Evolutionary conservation across 768 basidiomycete genomes (phyloP).

Genomic region (Pholiota molesta): DNA sequence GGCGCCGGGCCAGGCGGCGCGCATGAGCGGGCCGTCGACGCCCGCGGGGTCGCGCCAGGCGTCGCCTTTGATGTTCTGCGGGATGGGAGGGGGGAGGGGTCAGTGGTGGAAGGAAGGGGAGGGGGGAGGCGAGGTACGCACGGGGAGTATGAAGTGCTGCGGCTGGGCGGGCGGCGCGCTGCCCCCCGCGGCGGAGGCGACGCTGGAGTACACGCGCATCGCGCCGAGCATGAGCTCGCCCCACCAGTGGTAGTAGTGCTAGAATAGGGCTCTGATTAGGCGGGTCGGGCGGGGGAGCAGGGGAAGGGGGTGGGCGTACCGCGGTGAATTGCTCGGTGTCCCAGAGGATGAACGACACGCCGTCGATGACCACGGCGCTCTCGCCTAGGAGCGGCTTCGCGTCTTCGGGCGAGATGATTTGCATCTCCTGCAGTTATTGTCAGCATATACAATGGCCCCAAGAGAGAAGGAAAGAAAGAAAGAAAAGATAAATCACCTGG

Average conservation of each 20-base stretch:
- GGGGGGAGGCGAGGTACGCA: slow-evolving; percentile 15
- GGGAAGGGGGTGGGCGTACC: slow-evolving; percentile 6
- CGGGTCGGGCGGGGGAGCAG: neutral
- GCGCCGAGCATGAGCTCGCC: slow-evolving; percentile 46
- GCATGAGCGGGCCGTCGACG: slow-evolving; percentile 65
- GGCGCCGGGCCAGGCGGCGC: slow-evolving; percentile 62
- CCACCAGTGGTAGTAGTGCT: slow-evolving; percentile 52
- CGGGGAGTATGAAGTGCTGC: slow-evolving; percentile 37
- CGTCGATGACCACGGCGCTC: slow-evolving; percentile 17
- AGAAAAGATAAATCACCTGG: neutral
- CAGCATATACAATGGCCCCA: neutral
- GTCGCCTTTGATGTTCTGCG: slow-evolving; percentile 19
- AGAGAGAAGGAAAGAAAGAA: neutral
- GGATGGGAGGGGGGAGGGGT: too few relatives aligned
- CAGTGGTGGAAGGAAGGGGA: neutral
- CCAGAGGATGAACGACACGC: slow-evolving; percentile 20
- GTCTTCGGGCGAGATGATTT: neutral
- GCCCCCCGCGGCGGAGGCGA: slow-evolving; percentile 15
- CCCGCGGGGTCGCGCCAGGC: slow-evolving; percentile 63
- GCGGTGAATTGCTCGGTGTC: slow-evolving; percentile 23
- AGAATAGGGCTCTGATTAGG: neutral
- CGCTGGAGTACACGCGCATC: slow-evolving; percentile 39
- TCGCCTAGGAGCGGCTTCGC: slow-evolving; percentile 16
- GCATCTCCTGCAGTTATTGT: neutral
- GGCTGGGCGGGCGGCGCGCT: slow-evolving; percentile 23